These are phyloP conservation scores for Plasmodium gallinaceum DNA, from an alignment of 169 alveolate genomes.

Conservation along the genomic window DNA sequence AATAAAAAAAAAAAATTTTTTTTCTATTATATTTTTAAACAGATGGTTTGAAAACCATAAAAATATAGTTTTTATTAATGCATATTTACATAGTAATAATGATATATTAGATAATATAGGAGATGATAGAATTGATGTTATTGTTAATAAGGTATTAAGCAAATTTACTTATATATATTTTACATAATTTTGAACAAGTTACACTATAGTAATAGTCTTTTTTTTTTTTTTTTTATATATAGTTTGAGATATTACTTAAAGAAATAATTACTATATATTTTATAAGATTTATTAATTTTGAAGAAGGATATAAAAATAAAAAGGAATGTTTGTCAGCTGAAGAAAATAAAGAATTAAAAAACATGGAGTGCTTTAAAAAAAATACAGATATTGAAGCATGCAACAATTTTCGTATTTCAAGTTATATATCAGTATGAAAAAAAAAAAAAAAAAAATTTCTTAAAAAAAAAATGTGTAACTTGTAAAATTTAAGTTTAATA, in stretches of 20 bases:
- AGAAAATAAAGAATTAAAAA: slow-evolving; percentile 5
- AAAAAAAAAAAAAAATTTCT: no score
- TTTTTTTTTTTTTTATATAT: background rate
- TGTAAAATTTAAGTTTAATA: background rate
- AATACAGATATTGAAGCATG: slow-evolving; percentile 4
- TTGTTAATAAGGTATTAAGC: slow-evolving; percentile 27
- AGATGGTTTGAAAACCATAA: slow-evolving; percentile 68
- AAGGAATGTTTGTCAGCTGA: background rate
- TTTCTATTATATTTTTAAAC: background rate
- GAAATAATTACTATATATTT: slow-evolving; percentile 61
- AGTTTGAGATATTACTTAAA: slow-evolving; percentile 54
- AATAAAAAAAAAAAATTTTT: background rate
- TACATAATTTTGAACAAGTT: background rate
- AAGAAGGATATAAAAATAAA: slow-evolving; percentile 21
- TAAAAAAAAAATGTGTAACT: background rate
- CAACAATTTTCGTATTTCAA: slow-evolving; percentile 23
- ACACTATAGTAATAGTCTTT: background rate
- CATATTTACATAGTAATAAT: slow-evolving; percentile 38
- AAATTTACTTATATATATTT: background rate
- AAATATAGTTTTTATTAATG: slow-evolving; percentile 43
- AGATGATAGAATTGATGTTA: slow-evolving; percentile 24
- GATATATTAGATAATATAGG: slow-evolving; percentile 35
- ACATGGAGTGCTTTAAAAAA: background rate
- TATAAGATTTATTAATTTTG: slow-evolving; percentile 31
- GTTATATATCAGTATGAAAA: slow-evolving; percentile 56